Evolutionary conservation across 2,329 filamentous ascomycete genomes (phyloP), one percentile per base, ranked within the genome.

Genomic region (Sclerotinia subarctica): DNA sequence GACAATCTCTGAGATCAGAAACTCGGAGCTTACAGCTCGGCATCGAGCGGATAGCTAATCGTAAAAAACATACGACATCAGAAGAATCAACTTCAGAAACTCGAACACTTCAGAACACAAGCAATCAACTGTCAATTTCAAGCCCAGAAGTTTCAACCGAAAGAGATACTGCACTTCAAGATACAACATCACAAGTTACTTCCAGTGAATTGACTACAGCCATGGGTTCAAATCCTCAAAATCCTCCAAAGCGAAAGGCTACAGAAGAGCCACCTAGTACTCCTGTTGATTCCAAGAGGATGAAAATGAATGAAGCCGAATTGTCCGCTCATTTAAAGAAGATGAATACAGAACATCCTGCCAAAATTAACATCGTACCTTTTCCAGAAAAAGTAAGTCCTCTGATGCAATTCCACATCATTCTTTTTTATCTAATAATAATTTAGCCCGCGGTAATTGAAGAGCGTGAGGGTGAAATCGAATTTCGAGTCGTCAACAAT

Each of bases 401-500:
- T 10, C 24, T 51, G 19, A 35, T n/a, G 15, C 38, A 15, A 42
- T 47, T 13, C 21, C 26, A 24, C 5, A 11, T n/a, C 21, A 62
- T n/a, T 47, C 2, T 2, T 44, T n/a, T n/a, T 5, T 32, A 47
- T 49, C 58, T 70, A 42, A 60, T 26, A 35, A 57, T 24, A 38
- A 49, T 13, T 44, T 64, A 92, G 88, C 91, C 93, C 7, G 94
- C 94, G 11, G 94, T 97, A 5, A 85, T 96, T 72, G 95, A 99
- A 81, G 95, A 99, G 80, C 90, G 93, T 75, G 91, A 90, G 76
- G 93, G 94, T 76, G 92, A 96, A 72, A 98, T 99, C 74, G 93
- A 98, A 78, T 98, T 98, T 79, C 90, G 94, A 59, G 95, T 98
- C 8, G 95, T 99, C 75, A 98, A 98, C 83, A 99, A 99, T 77